Conservation (phyloP, 2,329 filamentous ascomycete species). For the Fusarium denticulatum region DNA sequence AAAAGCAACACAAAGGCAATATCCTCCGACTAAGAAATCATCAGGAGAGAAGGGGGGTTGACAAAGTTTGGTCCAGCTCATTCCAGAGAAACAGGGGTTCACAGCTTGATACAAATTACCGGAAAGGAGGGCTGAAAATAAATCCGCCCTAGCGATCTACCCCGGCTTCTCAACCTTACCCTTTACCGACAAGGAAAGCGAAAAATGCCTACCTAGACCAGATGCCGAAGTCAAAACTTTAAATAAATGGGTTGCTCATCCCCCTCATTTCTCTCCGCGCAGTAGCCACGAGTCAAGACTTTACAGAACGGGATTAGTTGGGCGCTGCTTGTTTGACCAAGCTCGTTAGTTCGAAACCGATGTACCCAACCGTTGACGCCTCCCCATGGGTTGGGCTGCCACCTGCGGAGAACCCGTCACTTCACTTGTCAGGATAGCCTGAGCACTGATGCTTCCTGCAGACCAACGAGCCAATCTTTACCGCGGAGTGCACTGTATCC, state of each 20-base stretch:
- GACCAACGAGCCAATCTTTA: not conserved
- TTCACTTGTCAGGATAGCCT: not conserved
- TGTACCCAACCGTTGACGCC: not conserved
- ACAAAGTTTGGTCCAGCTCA: not conserved
- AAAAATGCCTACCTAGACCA: not conserved
- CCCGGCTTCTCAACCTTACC: not conserved
- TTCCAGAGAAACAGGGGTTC: not conserved
- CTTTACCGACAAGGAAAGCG: not conserved
- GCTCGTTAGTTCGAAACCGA: not conserved
- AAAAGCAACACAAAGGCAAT: no score
- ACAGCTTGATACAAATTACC: not conserved
- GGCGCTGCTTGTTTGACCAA: not conserved
- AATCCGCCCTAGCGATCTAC: not conserved
- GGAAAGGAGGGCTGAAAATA: not conserved
- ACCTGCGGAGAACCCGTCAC: not conserved
- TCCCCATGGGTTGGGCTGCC: not conserved
- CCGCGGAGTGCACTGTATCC: not conserved
- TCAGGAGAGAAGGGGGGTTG: not conserved
- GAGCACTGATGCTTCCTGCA: not conserved
- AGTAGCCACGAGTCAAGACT: not conserved
- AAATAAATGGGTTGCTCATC: not conserved
- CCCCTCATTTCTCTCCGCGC: conserved; percentile 1
- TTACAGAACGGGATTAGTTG: not conserved
- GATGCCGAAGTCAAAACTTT: conserved; percentile 1
- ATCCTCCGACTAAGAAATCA: not conserved